Evolutionary conservation across 2,329 filamentous ascomycete genomes (phyloP).

Genomic region (Colletotrichum somersetense): DNA sequence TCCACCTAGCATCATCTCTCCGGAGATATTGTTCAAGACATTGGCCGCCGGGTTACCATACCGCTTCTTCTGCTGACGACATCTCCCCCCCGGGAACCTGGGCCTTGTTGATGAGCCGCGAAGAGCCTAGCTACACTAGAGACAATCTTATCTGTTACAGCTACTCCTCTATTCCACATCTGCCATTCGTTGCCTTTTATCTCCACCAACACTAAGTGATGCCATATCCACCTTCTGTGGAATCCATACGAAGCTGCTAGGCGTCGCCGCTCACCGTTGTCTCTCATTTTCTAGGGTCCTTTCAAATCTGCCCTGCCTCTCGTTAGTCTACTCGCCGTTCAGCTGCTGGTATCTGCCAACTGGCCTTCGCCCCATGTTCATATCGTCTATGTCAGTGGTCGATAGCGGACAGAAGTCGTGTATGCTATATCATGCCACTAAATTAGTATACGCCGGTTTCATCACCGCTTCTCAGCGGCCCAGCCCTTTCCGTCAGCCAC

Average conservation of each 20-base stretch:
- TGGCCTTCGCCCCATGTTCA: conserved; percentile 15
- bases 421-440: background rate
- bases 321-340: background rate
- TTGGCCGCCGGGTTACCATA: conserved; percentile 23
- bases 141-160: background rate
- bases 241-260: background rate
- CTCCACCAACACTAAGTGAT: background rate
- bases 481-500: conserved; percentile 20
- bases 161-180: background rate
- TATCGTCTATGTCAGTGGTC: background rate
- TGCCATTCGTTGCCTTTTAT: background rate
- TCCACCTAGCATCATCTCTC: conserved; percentile 12
- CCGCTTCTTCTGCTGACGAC: conserved; percentile 37
- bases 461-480: background rate
- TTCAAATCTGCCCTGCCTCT: conserved; percentile 23
- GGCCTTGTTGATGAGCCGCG: background rate
- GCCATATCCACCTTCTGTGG: conserved; percentile 8
- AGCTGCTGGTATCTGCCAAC: background rate
- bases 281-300: conserved; percentile 17
- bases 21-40: background rate
- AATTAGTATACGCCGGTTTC: conserved; percentile 4
- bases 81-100: conserved; percentile 9
- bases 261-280: conserved; percentile 7
- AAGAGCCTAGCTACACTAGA: background rate
- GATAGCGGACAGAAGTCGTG: background rate